Percentiles rank a stretch among this genome's conserved stretches.
These are phyloP conservation scores for Tricholoma sp. DNA, from an alignment of 768 basidiomycete species.

Conservation along the genomic window DNA sequence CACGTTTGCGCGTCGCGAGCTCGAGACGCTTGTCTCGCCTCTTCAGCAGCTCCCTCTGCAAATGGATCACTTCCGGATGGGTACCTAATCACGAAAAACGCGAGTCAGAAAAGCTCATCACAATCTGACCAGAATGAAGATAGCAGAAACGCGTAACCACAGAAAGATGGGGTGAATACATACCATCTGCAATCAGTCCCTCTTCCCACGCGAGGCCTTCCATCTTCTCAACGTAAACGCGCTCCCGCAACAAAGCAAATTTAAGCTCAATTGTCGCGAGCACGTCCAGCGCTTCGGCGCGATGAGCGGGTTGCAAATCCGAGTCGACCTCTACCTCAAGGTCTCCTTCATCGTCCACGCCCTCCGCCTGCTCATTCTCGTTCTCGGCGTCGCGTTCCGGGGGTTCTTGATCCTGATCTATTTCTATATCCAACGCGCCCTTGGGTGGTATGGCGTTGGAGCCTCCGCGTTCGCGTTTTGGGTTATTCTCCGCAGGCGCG, in stretches of 20 bases:
- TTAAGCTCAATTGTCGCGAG: conserved; percentile 89
- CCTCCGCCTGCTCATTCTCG: conserved; percentile 20
- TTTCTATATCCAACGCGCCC: conserved; percentile 11
- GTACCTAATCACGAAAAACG: conserved; percentile 40
- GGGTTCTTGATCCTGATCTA: conserved; percentile 23
- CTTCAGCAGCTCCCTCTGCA: conserved; percentile 73
- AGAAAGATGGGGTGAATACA: conserved; percentile 17
- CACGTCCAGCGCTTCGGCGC: conserved; percentile 84
- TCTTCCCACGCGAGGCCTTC: conserved; percentile 88
- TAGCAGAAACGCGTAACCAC: neutral
- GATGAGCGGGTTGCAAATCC: conserved; percentile 76
- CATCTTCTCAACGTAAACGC: conserved; percentile 93
- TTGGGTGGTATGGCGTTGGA: neutral
- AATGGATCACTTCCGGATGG: conserved; percentile 82
- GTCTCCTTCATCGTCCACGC: conserved; percentile 36
- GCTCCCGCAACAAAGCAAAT: conserved; percentile 82
- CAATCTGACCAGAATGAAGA: neutral
- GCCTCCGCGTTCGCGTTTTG: conserved; percentile 4
- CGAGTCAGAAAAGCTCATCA: neutral
- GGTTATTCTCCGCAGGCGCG: conserved; percentile 17
- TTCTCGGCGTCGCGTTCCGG: conserved; percentile 19
- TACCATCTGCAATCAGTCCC: conserved; percentile 69
- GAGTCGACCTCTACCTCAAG: conserved; percentile 46
- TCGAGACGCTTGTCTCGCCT: conserved; percentile 79
- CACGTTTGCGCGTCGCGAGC: conserved; percentile 69